These are phyloP conservation scores for Melanogaster broomeanus DNA, from an alignment of 768 basidiomycete species.

Conservation along the genomic window DNA sequence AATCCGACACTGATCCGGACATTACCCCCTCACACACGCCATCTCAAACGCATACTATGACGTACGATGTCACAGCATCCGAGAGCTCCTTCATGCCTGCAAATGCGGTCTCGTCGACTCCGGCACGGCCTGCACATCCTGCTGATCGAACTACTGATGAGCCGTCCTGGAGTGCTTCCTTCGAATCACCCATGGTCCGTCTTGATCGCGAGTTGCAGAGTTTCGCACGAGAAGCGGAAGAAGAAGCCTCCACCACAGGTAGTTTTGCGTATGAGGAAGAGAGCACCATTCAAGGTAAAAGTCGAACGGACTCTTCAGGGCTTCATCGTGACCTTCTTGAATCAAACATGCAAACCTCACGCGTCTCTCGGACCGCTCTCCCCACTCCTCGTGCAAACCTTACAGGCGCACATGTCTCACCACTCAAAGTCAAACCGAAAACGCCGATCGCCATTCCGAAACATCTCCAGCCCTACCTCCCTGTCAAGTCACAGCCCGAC, in stretches of 20 bases:
- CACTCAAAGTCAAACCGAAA: constrained; percentile 57
- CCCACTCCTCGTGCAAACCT: constrained; percentile 40
- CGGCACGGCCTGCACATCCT: constrained; percentile 43
- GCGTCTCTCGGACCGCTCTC: constrained; percentile 20
- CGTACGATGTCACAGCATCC: constrained; percentile 47
- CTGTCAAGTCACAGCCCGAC: constrained; percentile 65
- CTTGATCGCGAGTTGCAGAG: constrained; percentile 63
- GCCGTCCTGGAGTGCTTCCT: constrained; percentile 70
- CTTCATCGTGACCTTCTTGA: constrained; percentile 53
- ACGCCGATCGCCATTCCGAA: constrained; percentile 55
- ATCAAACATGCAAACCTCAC: constrained; percentile 47
- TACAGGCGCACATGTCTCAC: constrained; percentile 40
- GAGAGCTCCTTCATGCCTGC: constrained; percentile 77
- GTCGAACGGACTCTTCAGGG: constrained; percentile 41
- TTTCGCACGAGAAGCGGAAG: constrained; percentile 44
- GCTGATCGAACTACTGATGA: constrained; percentile 45
- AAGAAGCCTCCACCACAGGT: constrained; percentile 30
- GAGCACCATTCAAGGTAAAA: constrained; percentile 42
- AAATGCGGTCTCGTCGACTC: constrained; percentile 78
- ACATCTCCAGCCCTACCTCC: constrained; percentile 61
- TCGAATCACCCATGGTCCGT: constrained; percentile 74
- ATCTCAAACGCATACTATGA: constrained; percentile 2
- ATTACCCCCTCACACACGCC: constrained; percentile 13
- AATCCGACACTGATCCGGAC: constrained; percentile 8
- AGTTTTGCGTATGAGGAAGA: constrained; percentile 35